phyloP scores from a whole-genome alignment of 83 land plant genomes.

The Diphasiastrum complanatum region DNA sequence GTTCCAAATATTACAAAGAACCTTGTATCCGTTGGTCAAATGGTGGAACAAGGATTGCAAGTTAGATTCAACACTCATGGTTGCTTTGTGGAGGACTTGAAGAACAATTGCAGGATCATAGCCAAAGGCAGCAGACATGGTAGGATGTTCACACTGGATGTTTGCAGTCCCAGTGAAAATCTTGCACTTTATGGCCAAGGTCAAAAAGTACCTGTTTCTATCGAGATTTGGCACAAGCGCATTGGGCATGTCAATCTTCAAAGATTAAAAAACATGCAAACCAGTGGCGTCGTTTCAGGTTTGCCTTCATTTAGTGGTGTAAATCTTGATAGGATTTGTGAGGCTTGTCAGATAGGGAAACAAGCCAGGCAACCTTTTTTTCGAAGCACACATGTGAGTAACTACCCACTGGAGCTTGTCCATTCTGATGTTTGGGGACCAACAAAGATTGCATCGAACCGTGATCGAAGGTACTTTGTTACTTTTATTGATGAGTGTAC shows the following conservation, averaged over 20 bases:
- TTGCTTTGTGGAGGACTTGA: too few relatives aligned
- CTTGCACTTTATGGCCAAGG: too few relatives aligned
- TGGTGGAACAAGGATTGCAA: too few relatives aligned
- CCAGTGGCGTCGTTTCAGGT: not conserved
- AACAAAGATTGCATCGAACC: not conserved
- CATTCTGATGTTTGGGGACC: not conserved
- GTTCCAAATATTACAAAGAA: too few relatives aligned
- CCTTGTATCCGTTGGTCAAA: too few relatives aligned
- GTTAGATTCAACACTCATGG: too few relatives aligned
- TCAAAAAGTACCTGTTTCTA: too few relatives aligned
- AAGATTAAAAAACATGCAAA: not conserved
- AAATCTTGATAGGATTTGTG: not conserved
- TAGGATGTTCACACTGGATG: too few relatives aligned
- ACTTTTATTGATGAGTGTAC: conserved; percentile 1
- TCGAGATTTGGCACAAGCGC: conserved; percentile 1
- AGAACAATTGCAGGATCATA: too few relatives aligned
- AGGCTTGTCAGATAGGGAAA: not conserved
- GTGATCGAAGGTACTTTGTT: not conserved
- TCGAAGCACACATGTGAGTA: not conserved
- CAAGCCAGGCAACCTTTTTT: not conserved
- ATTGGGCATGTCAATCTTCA: not conserved
- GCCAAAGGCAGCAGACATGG: too few relatives aligned
- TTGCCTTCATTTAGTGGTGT: not conserved
- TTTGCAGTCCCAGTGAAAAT: too few relatives aligned
- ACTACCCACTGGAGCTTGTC: not conserved